Base-by-base conservation (phyloP, 2,329 filamentous ascomycete species). In the Laburnicola sp. region DNA sequence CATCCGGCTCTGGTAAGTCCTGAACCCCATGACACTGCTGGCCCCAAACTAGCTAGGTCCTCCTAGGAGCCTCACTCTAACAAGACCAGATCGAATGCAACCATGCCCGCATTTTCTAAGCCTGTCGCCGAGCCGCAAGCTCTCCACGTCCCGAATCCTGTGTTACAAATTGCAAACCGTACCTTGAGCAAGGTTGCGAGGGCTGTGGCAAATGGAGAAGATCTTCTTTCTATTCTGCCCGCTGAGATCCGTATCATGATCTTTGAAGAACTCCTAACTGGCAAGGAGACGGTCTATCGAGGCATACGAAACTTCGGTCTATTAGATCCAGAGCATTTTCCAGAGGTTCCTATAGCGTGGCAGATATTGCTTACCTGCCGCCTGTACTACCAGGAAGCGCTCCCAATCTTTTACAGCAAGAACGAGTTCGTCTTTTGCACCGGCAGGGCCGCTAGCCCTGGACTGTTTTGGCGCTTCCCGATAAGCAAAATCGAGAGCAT, bases 171-270 rank as follows among this genome's bases (percentile, higher is more conserved):
- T 16, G 16, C 16, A 16, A 16, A 16, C 16, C 16, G 16, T 16
- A 16, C 16, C 16, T 16, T 37, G n/a, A 5, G 21, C n/a, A 6
- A n/a, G n/a, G 27, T 38, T 11, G 25, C 26, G 26, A 10, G 16
- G 8, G 3, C 16, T 3, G 6, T 31, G 10, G 25, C 26, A 10
- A 40, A 40, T 10, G 38, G 38, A 28, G 6, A 2, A 23, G 21
- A 37, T 31, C 8, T 11, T 21, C 48, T 51, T 5, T 21, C n/a
- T 3, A 30, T 22, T 5, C 51, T 59, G 8, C 55, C 59, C 6
- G 48, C 49, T 3, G 60, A 63, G 42, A 46, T 63, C 30, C 61
- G 57, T 6, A 44, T 62, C 9, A 56, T 59, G 52, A 59, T 62
- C 25, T 64, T 55, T 27, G 51, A 56, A 30, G 52, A 62, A 11